A percentile compares a stretch with the other conserved stretches of the same genome.
These are phyloP conservation scores for Colletotrichum gigasporum DNA, from an alignment of 2,329 filamentous ascomycete species.

Conservation along the genomic window DNA sequence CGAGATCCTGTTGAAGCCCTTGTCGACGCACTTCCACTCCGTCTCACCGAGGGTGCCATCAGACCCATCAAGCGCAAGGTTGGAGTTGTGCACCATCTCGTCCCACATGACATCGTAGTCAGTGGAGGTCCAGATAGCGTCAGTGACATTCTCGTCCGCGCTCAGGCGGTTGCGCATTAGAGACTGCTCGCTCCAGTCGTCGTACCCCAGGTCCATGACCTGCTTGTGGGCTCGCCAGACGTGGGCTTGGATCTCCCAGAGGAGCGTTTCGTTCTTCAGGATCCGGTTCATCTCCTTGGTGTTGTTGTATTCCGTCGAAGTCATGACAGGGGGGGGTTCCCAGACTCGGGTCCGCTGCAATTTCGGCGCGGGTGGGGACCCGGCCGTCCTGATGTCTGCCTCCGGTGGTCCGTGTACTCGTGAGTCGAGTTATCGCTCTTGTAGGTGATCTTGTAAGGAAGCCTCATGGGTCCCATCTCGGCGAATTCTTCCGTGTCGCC, in stretches of 20 bases:
- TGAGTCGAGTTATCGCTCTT: slow-evolving; percentile 59
- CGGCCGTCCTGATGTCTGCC: slow-evolving; percentile 59
- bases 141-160: slow-evolving; percentile 59
- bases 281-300: slow-evolving; percentile 36
- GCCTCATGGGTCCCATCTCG: slow-evolving; percentile 67
- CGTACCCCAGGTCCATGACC: slow-evolving; percentile 56
- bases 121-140: slow-evolving; percentile 44
- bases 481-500: slow-evolving; percentile 64
- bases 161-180: slow-evolving; percentile 54
- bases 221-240: slow-evolving; percentile 52
- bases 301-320: slow-evolving; percentile 38
- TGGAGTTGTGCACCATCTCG: slow-evolving; percentile 44
- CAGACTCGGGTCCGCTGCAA: slow-evolving; percentile 54
- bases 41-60: slow-evolving; percentile 37
- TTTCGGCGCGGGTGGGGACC: slow-evolving; percentile 60
- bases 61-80: slow-evolving; percentile 41
- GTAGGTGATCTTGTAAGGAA: slow-evolving; percentile 46
- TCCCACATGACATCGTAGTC: slow-evolving; percentile 46
- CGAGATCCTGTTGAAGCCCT: slow-evolving; percentile 62
- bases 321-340: slow-evolving; percentile 37
- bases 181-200: slow-evolving; percentile 62
- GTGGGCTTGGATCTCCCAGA: slow-evolving; percentile 47
- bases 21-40: slow-evolving; percentile 34
- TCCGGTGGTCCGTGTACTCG: slow-evolving; percentile 66
- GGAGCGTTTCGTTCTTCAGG: neutral